phyloP scores from a whole-genome alignment of 352 stramenopile genomes.

The Pythium brachiatum region DNA sequence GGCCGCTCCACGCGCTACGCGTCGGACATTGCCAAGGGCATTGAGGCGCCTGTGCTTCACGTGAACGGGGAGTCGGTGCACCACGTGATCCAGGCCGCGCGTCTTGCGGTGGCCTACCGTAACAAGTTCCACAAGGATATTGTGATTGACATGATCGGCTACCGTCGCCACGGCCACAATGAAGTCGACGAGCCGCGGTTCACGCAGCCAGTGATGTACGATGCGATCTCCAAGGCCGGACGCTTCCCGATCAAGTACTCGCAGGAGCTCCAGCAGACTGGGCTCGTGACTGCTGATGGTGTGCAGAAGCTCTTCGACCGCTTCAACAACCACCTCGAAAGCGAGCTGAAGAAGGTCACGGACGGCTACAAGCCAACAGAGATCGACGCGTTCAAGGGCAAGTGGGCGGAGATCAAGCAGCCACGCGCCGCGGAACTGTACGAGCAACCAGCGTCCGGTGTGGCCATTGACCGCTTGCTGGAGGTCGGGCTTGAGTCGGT shows the following conservation, averaged over 20 bases:
- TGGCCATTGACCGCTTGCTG: slow-evolving; percentile 53
- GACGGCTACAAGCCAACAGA: slow-evolving; percentile 61
- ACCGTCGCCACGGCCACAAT: slow-evolving; percentile 88
- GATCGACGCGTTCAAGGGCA: slow-evolving; percentile 73
- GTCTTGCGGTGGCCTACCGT: slow-evolving; percentile 77
- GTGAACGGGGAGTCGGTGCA: slow-evolving; percentile 84
- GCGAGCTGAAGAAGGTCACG: slow-evolving; percentile 52
- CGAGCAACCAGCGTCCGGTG: slow-evolving; percentile 45
- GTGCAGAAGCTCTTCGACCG: slow-evolving; percentile 61
- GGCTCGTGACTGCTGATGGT: slow-evolving; percentile 49
- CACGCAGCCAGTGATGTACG: slow-evolving; percentile 89
- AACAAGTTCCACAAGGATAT: slow-evolving; percentile 86
- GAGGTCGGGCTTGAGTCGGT: slow-evolving; percentile 66
- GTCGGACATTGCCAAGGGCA: slow-evolving; percentile 82
- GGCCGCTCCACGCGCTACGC: slow-evolving; percentile 79
- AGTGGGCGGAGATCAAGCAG: slow-evolving; percentile 59
- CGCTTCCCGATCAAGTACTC: slow-evolving; percentile 75
- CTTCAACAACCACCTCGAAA: slow-evolving; percentile 64
- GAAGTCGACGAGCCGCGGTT: slow-evolving; percentile 88
- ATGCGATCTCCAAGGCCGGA: slow-evolving; percentile 54
- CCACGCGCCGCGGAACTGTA: slow-evolving; percentile 53
- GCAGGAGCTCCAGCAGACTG: slow-evolving; percentile 51
- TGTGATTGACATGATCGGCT: slow-evolving; percentile 83
- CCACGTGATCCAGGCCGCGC: slow-evolving; percentile 73
- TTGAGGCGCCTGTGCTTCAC: slow-evolving; percentile 83